Evolutionary conservation across 768 basidiomycete species (phyloP).

Genomic region (Termitomyces sp.): DNA sequence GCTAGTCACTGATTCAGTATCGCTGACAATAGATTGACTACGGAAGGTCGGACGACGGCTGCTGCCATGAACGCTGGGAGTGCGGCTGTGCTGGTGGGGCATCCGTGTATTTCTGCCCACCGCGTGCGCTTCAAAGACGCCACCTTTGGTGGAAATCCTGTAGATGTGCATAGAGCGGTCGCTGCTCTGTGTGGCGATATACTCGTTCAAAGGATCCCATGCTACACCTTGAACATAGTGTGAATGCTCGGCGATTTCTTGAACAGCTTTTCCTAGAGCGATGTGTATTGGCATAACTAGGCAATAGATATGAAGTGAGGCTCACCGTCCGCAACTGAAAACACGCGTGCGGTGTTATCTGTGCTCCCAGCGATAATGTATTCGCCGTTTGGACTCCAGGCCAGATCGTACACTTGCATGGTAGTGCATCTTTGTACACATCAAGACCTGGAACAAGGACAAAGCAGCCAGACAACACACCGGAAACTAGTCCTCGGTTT

Average conservation of each 20-base stretch:
- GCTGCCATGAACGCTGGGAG: constrained; percentile 54
- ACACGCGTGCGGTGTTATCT: constrained; percentile 90
- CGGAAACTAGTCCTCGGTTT: constrained; percentile 82
- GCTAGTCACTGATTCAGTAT: constrained; percentile 56
- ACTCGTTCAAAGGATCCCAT: constrained; percentile 98
- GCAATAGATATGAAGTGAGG: constrained; percentile 1
- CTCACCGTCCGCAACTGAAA: constrained; percentile 69
- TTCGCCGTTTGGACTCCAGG: constrained; percentile 95
- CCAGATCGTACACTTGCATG: constrained; percentile 96
- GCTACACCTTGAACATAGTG: constrained; percentile 99
- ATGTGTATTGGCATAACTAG: constrained; percentile 8
- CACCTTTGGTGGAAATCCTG: constrained; percentile 73
- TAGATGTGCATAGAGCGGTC: constrained; percentile 97
- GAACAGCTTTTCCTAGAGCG: constrained; percentile 72
- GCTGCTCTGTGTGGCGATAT: constrained; percentile 94
- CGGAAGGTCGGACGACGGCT: constrained; percentile 60
- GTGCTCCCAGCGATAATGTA: constrained; percentile 96
- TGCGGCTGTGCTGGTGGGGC: constrained; percentile 65
- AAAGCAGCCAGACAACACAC: constrained; percentile 31
- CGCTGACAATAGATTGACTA: constrained; percentile 72
- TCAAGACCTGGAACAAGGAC: neutral
- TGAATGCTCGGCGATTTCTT: constrained; percentile 89
- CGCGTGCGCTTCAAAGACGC: constrained; percentile 86
- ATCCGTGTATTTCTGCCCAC: constrained; percentile 86
- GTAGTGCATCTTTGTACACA: constrained; percentile 68